phyloP scores from a whole-genome alignment of 73 alveolate species.

The Stentor coeruleus region DNA sequence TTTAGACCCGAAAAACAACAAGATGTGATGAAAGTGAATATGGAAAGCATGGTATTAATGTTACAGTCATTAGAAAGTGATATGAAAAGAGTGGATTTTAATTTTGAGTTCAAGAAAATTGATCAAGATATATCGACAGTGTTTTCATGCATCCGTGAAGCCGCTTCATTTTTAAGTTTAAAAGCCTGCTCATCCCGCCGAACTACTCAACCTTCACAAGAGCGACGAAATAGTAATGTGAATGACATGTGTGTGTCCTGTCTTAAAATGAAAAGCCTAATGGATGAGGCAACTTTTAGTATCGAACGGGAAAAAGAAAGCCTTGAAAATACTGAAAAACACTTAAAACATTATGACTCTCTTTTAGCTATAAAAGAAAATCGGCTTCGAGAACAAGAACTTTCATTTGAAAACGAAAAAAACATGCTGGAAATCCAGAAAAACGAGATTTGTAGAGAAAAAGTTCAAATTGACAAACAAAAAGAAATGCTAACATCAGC shows the following conservation, averaged over 20 bases:
- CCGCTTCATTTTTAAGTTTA: too few species aligned
- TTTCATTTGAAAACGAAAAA: not conserved
- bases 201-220: too few species aligned
- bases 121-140: too few species aligned
- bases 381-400: slow-evolving; percentile 5
- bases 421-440: not conserved
- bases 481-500: not conserved
- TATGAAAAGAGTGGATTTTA: too few species aligned
- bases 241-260: not conserved
- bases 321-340: slow-evolving; percentile 2
- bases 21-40: too few species aligned
- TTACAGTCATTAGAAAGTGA: too few species aligned
- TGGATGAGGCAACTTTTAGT: not conserved
- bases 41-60: too few species aligned
- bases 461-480: not conserved
- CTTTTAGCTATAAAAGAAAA: not conserved
- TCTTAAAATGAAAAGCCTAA: not conserved
- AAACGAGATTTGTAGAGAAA: not conserved
- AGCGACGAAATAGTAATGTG: not conserved
- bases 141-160: too few species aligned
- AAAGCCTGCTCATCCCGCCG: too few species aligned
- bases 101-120: too few species aligned
- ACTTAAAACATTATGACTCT: not conserved
- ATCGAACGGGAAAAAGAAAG: slow-evolving; percentile 5
- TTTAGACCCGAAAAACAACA: too few species aligned